Conservation (phyloP, 306 rosid genomes). For the Trifolium pratense region DNA sequence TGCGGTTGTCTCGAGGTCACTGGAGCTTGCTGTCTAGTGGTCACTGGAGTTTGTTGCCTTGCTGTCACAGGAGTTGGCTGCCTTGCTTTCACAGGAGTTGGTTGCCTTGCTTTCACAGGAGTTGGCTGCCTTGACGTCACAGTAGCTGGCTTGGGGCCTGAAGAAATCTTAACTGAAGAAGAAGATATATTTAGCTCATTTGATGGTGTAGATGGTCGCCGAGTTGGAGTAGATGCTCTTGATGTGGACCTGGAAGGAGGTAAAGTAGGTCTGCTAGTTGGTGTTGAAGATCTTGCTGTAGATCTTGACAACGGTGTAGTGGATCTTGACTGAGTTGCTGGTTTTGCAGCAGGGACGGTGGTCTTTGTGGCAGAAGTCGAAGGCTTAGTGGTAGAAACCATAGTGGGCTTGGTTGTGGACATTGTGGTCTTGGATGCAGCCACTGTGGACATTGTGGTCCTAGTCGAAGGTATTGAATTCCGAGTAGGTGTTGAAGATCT, state of each 20-base stretch:
- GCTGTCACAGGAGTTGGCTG: slow-evolving; percentile 55
- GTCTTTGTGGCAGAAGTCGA: slow-evolving; percentile 48
- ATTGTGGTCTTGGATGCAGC: slow-evolving; percentile 60
- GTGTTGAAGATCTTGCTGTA: slow-evolving; percentile 81
- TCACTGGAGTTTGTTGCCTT: slow-evolving; percentile 55
- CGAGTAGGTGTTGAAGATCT: slow-evolving; percentile 94
- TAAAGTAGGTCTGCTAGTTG: slow-evolving; percentile 77
- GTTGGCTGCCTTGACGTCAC: slow-evolving; percentile 57
- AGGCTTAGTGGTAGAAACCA: slow-evolving; percentile 52
- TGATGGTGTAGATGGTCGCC: slow-evolving; percentile 71
- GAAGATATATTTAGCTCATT: slow-evolving; percentile 62
- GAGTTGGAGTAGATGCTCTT: slow-evolving; percentile 90
- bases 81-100: slow-evolving; percentile 46
- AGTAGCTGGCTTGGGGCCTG: slow-evolving; percentile 63
- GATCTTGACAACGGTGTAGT: slow-evolving; percentile 82
- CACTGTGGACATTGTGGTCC: slow-evolving; percentile 42
- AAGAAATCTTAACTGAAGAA: slow-evolving; percentile 57
- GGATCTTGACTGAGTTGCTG: slow-evolving; percentile 73
- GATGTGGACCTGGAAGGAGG: slow-evolving; percentile 79
- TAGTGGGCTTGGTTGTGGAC: slow-evolving; percentile 53
- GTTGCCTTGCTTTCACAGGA: slow-evolving; percentile 39
- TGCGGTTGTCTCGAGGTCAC: slow-evolving; percentile 58
- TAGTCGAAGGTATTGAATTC: slow-evolving; percentile 60
- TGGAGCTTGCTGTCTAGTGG: slow-evolving; percentile 62
- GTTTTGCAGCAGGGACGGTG: slow-evolving; percentile 54